phyloP scores from a whole-genome alignment of 2,329 filamentous ascomycete genomes.

The Metarhizium robertsii region DNA sequence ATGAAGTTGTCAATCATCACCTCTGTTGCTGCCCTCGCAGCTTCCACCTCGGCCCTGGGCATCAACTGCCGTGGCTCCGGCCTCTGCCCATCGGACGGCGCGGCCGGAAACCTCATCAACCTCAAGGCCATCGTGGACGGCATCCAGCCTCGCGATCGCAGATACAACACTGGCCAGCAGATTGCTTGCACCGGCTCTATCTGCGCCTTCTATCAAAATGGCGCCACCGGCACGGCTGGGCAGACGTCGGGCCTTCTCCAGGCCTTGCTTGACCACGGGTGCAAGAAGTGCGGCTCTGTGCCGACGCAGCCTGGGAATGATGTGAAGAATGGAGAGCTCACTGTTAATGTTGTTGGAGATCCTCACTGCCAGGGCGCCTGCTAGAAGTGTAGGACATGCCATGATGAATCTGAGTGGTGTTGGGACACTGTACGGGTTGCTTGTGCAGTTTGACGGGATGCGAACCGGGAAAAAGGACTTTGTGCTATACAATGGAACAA shows the following conservation, averaged over 20 bases:
- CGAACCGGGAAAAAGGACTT: no score
- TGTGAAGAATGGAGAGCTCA: conserved; percentile 10
- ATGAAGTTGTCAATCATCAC: background rate
- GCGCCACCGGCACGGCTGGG: conserved; percentile 8
- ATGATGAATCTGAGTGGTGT: no score
- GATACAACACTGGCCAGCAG: conserved; percentile 8
- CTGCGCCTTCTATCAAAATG: conserved; percentile 12
- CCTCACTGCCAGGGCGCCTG: conserved; percentile 11
- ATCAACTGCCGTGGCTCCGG: conserved; percentile 12
- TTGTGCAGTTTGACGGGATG: no score
- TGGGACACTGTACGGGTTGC: no score
- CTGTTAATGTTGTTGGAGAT: conserved; percentile 9
- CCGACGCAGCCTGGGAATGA: conserved; percentile 11
- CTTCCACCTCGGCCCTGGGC: conserved; percentile 6
- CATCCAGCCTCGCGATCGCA: conserved; percentile 4
- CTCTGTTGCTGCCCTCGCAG: conserved; percentile 4
- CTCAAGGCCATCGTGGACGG: conserved; percentile 7
- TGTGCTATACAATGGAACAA: no score
- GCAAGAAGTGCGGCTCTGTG: conserved; percentile 9
- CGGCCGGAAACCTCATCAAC: conserved; percentile 7
- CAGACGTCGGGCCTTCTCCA: conserved; percentile 8
- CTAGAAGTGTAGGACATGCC: background rate
- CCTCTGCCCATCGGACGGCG: conserved; percentile 7
- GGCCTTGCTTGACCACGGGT: conserved; percentile 8
- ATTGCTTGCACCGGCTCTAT: conserved; percentile 9